These are phyloP conservation scores for Ceratocystis eucalypticola DNA, from an alignment of 2,329 filamentous ascomycete species.

Conservation along the genomic window DNA sequence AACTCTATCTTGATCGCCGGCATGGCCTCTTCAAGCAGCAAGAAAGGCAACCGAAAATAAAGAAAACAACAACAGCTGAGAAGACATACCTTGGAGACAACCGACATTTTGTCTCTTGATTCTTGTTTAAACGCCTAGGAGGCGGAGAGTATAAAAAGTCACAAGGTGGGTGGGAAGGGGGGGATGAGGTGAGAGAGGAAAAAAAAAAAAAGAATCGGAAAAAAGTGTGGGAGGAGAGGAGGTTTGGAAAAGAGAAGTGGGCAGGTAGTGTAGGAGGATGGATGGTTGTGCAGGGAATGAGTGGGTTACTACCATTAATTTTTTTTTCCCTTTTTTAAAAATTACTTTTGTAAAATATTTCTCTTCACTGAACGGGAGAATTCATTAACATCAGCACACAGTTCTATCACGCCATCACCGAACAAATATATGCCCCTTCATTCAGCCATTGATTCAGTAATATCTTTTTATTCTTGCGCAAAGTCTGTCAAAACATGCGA, in stretches of 20 bases:
- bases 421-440: no score
- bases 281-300: slow-evolving; percentile 15
- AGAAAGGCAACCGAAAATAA: no score
- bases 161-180: slow-evolving; percentile 19
- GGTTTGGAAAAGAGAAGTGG: slow-evolving; percentile 19
- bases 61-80: background rate
- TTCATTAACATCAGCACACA: no score
- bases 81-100: slow-evolving; percentile 45
- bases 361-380: background rate
- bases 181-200: slow-evolving; percentile 18
- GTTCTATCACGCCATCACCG: no score
- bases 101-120: slow-evolving; percentile 45
- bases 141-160: slow-evolving; percentile 20
- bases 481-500: no score
- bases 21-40: background rate
- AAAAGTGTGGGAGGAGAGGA: slow-evolving; percentile 18
- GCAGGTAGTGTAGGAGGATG: slow-evolving; percentile 11
- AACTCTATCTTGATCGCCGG: no score
- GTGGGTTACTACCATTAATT: slow-evolving; percentile 12
- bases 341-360: background rate
- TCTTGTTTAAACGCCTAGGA: slow-evolving; percentile 20
- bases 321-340: slow-evolving; percentile 11
- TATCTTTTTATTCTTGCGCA: no score
- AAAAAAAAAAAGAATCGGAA: slow-evolving; percentile 17
- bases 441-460: no score